These are phyloP conservation scores for Spinellus fusiger DNA, from an alignment of 192 early-diverging fungal genomes.

Conservation along the genomic window DNA sequence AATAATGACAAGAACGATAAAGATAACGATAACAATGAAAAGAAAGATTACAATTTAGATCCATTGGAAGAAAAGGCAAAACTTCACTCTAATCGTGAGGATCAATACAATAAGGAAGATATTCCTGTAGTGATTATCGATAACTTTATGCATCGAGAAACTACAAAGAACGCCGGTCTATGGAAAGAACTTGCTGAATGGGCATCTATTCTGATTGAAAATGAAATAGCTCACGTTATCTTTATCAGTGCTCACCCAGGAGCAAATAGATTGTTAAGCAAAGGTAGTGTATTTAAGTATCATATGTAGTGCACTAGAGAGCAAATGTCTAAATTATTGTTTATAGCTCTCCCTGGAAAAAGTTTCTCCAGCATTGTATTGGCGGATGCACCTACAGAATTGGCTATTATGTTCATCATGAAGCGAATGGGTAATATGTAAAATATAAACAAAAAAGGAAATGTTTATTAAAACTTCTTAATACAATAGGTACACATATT, in stretches of 20 bases:
- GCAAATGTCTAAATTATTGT: neutral
- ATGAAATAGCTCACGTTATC: slow-evolving; percentile 85
- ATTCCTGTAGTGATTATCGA: slow-evolving; percentile 91
- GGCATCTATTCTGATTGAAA: slow-evolving; percentile 76
- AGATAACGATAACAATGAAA: slow-evolving; percentile 18
- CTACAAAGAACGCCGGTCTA: slow-evolving; percentile 50
- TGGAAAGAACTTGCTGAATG: slow-evolving; percentile 78
- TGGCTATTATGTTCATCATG: slow-evolving; percentile 54
- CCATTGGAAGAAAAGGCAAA: slow-evolving; percentile 7
- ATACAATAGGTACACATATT: neutral
- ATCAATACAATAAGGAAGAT: slow-evolving; percentile 21
- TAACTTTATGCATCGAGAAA: slow-evolving; percentile 73
- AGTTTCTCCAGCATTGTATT: slow-evolving; percentile 63
- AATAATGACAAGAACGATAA: slow-evolving; percentile 13
- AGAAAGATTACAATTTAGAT: no score
- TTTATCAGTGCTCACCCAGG: slow-evolving; percentile 75
- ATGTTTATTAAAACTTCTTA: neutral
- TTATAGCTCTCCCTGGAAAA: slow-evolving; percentile 58
- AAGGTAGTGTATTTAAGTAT: no score
- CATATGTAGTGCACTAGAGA: no score
- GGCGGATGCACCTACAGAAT: slow-evolving; percentile 63
- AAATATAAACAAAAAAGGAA: neutral
- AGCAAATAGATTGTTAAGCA: slow-evolving; percentile 60
- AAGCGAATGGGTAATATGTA: slow-evolving; percentile 33
- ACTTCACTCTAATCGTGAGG: neutral